These are phyloP conservation scores for Kokia cookei DNA, from an alignment of 441 rosid genomes.

Conservation along the genomic window DNA sequence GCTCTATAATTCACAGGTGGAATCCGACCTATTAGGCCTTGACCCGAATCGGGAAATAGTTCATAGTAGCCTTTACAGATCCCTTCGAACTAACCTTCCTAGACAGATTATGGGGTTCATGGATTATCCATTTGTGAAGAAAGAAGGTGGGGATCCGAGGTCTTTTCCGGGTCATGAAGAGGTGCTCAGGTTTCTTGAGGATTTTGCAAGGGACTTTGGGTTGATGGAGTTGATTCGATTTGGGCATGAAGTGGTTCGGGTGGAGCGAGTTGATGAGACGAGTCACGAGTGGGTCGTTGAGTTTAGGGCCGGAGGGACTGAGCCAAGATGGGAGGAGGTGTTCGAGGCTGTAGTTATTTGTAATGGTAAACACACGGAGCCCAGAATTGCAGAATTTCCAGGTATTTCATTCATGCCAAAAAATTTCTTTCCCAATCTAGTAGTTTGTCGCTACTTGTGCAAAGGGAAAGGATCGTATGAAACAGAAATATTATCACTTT, in stretches of 20 bases:
- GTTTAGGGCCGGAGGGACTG: not conserved
- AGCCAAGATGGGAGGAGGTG: not conserved
- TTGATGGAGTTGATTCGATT: not conserved
- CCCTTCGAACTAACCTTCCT: constrained; percentile 20
- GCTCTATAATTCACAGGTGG: not conserved
- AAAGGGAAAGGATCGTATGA: too few species aligned
- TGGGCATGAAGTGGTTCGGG: not conserved
- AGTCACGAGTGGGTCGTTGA: not conserved
- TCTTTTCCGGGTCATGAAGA: not conserved
- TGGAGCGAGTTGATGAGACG: not conserved
- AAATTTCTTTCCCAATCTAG: not conserved
- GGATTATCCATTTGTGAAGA: constrained; percentile 25
- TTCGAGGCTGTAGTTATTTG: constrained; percentile 6
- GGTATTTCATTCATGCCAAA: not conserved
- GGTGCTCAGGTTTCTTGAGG: constrained; percentile 4
- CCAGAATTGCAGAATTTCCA: not conserved
- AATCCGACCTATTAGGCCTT: not conserved
- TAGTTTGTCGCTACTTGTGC: not conserved
- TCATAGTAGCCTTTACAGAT: constrained; percentile 56
- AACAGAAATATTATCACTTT: too few species aligned
- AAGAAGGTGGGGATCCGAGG: not conserved
- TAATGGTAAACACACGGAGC: not conserved
- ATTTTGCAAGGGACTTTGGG: not conserved
- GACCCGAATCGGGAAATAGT: constrained; percentile 26
- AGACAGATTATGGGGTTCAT: constrained; percentile 50